Evolutionary conservation across 2,329 filamentous ascomycete genomes (phyloP).

Genomic region (Penicillium nordicum): DNA sequence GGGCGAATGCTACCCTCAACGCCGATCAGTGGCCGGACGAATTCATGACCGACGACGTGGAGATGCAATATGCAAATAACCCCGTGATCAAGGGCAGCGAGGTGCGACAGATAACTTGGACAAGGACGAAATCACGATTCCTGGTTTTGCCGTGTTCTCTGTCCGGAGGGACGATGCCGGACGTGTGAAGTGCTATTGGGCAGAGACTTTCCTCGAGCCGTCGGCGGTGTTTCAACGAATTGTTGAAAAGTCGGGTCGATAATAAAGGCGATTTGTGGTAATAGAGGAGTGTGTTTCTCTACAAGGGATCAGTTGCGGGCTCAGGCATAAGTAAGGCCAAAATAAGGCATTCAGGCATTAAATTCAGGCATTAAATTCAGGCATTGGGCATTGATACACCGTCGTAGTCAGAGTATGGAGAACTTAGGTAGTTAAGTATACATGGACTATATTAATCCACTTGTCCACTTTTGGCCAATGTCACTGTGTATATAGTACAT

Average conservation of each 20-base stretch:
- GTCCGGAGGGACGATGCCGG: not conserved
- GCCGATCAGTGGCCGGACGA: constrained; percentile 5
- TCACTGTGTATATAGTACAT: too few species aligned
- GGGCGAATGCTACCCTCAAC: constrained; percentile 2
- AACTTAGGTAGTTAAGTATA: too few species aligned
- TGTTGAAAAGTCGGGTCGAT: not conserved
- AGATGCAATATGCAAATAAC: constrained; percentile 9
- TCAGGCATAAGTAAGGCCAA: too few species aligned
- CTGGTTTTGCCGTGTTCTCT: constrained; percentile 4
- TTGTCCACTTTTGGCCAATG: too few species aligned
- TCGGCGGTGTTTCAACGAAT: constrained; percentile 6
- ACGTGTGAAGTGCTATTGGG: constrained; percentile 5
- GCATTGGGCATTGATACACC: too few species aligned
- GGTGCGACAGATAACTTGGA: constrained; percentile 7
- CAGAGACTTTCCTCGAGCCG: constrained; percentile 4
- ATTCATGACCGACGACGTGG: constrained; percentile 9
- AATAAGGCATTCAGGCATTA: too few species aligned
- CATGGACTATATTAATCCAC: too few species aligned
- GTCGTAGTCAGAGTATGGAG: too few species aligned
- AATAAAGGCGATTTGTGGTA: too few species aligned
- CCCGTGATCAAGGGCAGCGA: constrained; percentile 4
- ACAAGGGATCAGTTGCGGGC: too few species aligned
- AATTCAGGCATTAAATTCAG: too few species aligned
- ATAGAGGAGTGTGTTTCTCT: too few species aligned
- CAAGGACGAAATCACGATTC: constrained; percentile 6